phyloP scores from a whole-genome alignment of 1,284 basidiomycete genomes.

The Inonotus hispidus region DNA sequence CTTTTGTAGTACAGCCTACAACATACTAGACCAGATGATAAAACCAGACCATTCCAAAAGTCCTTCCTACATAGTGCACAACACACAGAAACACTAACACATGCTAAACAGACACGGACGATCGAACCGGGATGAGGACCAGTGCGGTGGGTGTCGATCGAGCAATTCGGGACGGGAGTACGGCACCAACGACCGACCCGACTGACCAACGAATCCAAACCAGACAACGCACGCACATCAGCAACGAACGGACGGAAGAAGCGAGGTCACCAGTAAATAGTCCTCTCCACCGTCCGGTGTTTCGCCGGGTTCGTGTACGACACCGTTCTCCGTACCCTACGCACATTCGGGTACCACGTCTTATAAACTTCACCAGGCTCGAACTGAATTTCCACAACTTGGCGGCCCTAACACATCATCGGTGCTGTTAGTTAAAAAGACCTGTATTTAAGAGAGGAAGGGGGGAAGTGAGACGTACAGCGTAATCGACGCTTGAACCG shows the following conservation, averaged over 20 bases:
- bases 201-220: not conserved
- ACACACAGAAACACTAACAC: too few species aligned
- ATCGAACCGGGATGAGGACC: too few species aligned
- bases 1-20: not conserved
- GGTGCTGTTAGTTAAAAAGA: too few species aligned
- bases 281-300: conserved; percentile 17
- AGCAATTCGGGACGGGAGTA: too few species aligned
- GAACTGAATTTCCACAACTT: conserved; percentile 74
- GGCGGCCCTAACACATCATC: conserved; percentile 74
- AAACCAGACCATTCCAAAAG: not conserved
- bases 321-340: conserved; percentile 16
- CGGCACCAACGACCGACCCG: too few species aligned
- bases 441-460: not conserved
- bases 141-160: too few species aligned
- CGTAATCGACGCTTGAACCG: conserved; percentile 62
- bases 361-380: conserved; percentile 62
- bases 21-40: not conserved
- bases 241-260: not conserved
- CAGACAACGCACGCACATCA: too few species aligned
- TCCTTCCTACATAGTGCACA: too few species aligned
- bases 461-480: conserved; percentile 39
- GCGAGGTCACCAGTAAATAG: conserved; percentile 18
- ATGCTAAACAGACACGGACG: too few species aligned
- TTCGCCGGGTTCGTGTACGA: conserved; percentile 14
- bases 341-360: conserved; percentile 46